Conservation (phyloP, 2,329 filamentous ascomycete genomes). For the Incumbomyces delicatus region DNA sequence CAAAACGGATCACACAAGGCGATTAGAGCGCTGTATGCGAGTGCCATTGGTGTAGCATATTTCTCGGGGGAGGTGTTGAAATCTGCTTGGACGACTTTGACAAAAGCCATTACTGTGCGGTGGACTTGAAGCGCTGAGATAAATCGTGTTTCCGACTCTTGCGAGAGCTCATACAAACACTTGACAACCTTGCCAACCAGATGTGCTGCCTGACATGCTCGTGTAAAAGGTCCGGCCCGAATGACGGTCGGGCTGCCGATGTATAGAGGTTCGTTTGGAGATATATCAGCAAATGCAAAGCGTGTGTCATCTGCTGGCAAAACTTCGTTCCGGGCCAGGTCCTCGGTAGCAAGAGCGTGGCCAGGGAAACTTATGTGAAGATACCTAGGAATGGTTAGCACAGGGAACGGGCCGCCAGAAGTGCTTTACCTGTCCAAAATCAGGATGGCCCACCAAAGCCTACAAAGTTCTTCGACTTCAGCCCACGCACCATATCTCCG, state of each 20-base stretch:
- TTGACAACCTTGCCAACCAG: conserved; percentile 26
- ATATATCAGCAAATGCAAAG: conserved; percentile 20
- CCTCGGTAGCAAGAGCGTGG: conserved; percentile 21
- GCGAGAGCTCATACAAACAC: conserved; percentile 23
- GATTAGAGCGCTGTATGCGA: conserved; percentile 26
- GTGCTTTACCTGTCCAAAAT: conserved; percentile 20
- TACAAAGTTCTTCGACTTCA: conserved; percentile 20
- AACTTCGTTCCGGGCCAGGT: conserved; percentile 16
- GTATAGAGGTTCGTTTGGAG: conserved; percentile 20
- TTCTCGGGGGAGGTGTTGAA: conserved; percentile 16
- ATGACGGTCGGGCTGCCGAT: conserved; percentile 19
- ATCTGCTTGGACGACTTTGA: conserved; percentile 23
- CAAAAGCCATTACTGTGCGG: conserved; percentile 24
- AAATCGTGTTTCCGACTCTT: conserved; percentile 24
- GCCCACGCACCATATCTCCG: conserved; percentile 17
- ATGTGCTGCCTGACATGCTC: conserved; percentile 28
- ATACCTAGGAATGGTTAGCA: conserved; percentile 15
- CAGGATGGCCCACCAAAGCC: conserved; percentile 23
- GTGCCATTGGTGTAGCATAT: conserved; percentile 25
- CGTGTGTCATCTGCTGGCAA: conserved; percentile 20
- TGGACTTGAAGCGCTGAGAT: conserved; percentile 27
- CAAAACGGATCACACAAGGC: conserved; percentile 26
- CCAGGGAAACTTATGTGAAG: conserved; percentile 20
- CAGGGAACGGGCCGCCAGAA: background rate
- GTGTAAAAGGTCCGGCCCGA: conserved; percentile 25